These are phyloP conservation scores for Penicillium roqueforti DNA, from an alignment of 495 filamentous ascomycete genomes.

Conservation along the genomic window DNA sequence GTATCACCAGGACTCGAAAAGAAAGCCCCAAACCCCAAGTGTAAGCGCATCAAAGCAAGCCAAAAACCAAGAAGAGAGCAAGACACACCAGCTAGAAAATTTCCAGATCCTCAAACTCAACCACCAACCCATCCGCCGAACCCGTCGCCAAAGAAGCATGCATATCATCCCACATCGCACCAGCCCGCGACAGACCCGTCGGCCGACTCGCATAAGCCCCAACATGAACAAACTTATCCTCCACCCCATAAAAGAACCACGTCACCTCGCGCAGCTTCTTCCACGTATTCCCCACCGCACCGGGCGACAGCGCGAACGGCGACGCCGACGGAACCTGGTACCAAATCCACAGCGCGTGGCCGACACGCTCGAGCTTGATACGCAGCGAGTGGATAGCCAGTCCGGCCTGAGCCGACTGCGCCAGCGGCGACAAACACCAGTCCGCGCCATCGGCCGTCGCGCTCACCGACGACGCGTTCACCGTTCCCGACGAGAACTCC, in stretches of 20 bases:
- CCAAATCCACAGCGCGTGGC: conserved; percentile 55
- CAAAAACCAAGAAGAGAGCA: conserved; percentile 7
- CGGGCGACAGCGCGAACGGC: conserved; percentile 36
- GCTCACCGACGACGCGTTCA: conserved; percentile 52
- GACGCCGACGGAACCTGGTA: conserved; percentile 44
- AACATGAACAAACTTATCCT: conserved; percentile 55
- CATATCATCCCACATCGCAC: conserved; percentile 44
- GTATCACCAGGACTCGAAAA: conserved; percentile 17
- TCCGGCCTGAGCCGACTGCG: conserved; percentile 14
- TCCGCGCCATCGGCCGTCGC: conserved; percentile 55
- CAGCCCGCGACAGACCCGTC: conserved; percentile 31
- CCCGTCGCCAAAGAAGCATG: conserved; percentile 28
- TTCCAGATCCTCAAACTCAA: conserved; percentile 56
- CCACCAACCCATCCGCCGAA: conserved; percentile 42
- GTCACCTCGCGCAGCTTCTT: conserved; percentile 57
- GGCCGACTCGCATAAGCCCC: conserved; percentile 56
- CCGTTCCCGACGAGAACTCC: conserved; percentile 50
- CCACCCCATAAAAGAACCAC: conserved; percentile 58
- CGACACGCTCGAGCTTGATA: conserved; percentile 56
- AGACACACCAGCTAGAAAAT: conserved; percentile 38
- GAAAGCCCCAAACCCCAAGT: background rate
- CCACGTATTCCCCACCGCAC: conserved; percentile 45
- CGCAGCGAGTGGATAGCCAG: conserved; percentile 41
- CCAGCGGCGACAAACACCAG: conserved; percentile 51
- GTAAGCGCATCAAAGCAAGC: conserved; percentile 5